Evolutionary conservation across 176 grass and related monocot species (phyloP), one percentile per base, ranked within the genome.

Genomic region (Avena eriantha): DNA sequence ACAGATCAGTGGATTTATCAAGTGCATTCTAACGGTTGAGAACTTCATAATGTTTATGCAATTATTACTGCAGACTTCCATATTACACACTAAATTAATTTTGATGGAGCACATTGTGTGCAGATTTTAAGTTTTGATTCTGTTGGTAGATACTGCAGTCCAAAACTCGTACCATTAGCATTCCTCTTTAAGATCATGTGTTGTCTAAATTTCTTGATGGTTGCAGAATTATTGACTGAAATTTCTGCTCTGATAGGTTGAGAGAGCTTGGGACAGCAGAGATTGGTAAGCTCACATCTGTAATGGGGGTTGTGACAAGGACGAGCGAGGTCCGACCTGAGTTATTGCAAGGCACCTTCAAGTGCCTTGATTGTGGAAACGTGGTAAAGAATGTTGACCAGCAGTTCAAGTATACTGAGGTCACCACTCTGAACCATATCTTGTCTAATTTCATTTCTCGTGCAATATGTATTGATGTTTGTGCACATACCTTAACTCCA

Each of bases 371-470:
- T 1, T 99, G 97, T 71, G 94, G 92, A 10, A 88, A 88, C 77
- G 86, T 89, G 70, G 90, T 94, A 48, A 96, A 99, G 85, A 94
- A 99, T 78, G 90, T 99, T 24, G 97, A 99, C 77, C 97, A 96
- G 87, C 97, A 96, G 78, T 99, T 91, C 88, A 99, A 99, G 87
- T 99, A 99, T 82, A 96, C 92, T 3, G 97, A 99, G 89, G 96
- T 98, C n/a, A 9, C 16, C 14, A 80, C 2, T 83, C 59, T 90
- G 76, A 85, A 46, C 31, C 47, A 3, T 64, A 60, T 64, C 35
- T 53, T 69, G 1, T 23, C 7, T 49, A 64, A 51, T 45, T 69
- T 83, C 23, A 2, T 83, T 41, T 41, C 55, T 51, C 78, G 55
- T 64, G 34, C 53, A 29, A 29, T 71, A 43, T 64, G 23, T 70